These are phyloP conservation scores for Salinomyces thailandicus DNA, from an alignment of 2,329 filamentous ascomycete species.

Conservation along the genomic window DNA sequence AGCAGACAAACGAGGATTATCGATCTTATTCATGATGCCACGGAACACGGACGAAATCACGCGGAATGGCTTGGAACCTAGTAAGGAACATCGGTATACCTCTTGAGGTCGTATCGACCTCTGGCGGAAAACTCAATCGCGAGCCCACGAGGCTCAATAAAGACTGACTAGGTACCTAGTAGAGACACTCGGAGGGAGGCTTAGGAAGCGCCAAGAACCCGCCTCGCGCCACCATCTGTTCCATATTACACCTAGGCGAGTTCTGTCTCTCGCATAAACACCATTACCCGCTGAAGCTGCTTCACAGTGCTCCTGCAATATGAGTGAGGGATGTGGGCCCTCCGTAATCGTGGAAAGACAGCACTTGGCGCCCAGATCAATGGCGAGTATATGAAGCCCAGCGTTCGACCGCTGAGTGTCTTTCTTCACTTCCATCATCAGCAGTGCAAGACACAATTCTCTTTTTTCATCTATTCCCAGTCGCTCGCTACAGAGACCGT, in stretches of 20 bases:
- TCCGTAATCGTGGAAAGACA: neutral
- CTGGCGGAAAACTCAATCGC: too few species aligned
- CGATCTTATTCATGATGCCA: too few species aligned
- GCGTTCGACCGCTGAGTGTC: neutral
- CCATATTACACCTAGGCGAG: neutral
- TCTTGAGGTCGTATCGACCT: too few species aligned
- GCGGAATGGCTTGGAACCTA: too few species aligned
- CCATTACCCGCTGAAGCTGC: neutral
- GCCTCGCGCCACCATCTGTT: neutral
- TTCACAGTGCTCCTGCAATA: neutral
- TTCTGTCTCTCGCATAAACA: neutral
- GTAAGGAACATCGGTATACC: too few species aligned
- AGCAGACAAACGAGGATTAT: too few species aligned
- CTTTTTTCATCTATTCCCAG: slow-evolving; percentile 1
- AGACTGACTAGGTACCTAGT: too few species aligned
- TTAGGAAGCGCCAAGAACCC: neutral
- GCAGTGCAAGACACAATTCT: slow-evolving; percentile 2
- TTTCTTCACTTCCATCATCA: neutral
- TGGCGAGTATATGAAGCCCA: slow-evolving; percentile 2
- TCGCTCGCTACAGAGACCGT: slow-evolving; percentile 12
- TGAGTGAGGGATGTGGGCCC: neutral
- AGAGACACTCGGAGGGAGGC: too few species aligned
- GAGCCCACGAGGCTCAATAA: too few species aligned
- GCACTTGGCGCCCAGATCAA: neutral
- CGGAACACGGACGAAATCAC: too few species aligned